Conservation (phyloP, 495 filamentous ascomycete genomes). For the Zalerion maritima region DNA sequence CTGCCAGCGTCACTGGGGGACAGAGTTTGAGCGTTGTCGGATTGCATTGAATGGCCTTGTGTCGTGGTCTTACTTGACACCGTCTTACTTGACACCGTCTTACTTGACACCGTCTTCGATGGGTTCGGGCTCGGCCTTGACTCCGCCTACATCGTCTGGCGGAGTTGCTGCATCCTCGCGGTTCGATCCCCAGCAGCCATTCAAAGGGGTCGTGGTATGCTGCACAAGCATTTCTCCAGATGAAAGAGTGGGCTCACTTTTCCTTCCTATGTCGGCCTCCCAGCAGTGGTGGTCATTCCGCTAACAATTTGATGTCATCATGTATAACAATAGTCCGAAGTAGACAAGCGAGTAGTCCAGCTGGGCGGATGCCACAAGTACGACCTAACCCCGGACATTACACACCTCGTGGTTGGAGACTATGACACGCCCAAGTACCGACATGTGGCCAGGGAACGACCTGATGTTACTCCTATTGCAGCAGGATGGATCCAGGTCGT, state of each 20-base stretch:
- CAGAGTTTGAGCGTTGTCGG: too few relatives aligned
- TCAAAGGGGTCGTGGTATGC: constrained; percentile 73
- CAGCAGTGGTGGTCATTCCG: too few relatives aligned
- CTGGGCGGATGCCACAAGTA: constrained; percentile 79
- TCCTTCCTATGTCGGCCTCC: background rate
- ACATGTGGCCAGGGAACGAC: constrained; percentile 79
- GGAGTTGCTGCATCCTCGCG: too few relatives aligned
- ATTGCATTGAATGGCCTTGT: too few relatives aligned
- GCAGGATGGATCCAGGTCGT: constrained; percentile 77
- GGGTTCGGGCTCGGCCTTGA: too few relatives aligned
- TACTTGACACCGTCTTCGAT: too few relatives aligned
- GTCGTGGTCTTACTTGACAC: too few relatives aligned
- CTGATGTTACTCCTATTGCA: constrained; percentile 67
- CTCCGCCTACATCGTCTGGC: too few relatives aligned
- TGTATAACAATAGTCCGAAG: constrained; percentile 60
- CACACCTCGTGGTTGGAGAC: constrained; percentile 82
- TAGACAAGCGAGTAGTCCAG: constrained; percentile 52
- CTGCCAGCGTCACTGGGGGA: too few relatives aligned
- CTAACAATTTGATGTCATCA: too few relatives aligned
- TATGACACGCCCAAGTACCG: constrained; percentile 83
- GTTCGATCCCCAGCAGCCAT: constrained; percentile 44
- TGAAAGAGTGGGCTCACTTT: constrained; percentile 46
- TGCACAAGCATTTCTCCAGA: constrained; percentile 79
- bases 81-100: too few relatives aligned
- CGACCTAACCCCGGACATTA: constrained; percentile 92